Evolutionary conservation across 2,329 filamentous ascomycete genomes (phyloP).

Genomic region (Neonectria magnoliae): DNA sequence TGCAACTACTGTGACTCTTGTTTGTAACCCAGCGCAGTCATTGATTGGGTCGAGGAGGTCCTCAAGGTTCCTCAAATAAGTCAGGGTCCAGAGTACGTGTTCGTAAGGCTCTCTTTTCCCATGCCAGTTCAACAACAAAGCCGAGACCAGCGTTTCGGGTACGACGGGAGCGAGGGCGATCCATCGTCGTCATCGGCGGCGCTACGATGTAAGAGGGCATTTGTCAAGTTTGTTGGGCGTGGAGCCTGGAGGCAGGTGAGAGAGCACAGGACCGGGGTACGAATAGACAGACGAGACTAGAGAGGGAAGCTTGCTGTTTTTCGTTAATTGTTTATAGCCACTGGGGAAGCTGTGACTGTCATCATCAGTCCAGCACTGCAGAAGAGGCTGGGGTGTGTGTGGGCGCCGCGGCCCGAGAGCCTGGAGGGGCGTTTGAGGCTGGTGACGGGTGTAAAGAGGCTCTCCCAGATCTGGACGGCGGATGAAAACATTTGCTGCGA

Average conservation of each 20-base stretch:
- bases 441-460: neutral
- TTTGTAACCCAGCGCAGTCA: neutral
- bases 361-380: constrained; percentile 19
- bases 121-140: constrained; percentile 9
- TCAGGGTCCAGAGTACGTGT: neutral
- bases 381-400: constrained; percentile 9
- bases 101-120: constrained; percentile 2
- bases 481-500: no score
- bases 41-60: neutral
- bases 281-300: no score
- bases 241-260: constrained; percentile 8
- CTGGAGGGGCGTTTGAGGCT: neutral
- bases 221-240: constrained; percentile 25
- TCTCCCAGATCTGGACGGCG: neutral
- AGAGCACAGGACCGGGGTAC: constrained; percentile 1
- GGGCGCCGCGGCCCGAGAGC: neutral
- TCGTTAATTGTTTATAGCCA: neutral
- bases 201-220: constrained; percentile 8
- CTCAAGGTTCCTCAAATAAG: neutral
- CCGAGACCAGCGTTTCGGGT: constrained; percentile 16
- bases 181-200: constrained; percentile 2
- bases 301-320: constrained; percentile 5
- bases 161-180: constrained; percentile 18
- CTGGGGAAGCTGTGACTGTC: constrained; percentile 23
- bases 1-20: constrained; percentile 8